Evolutionary conservation across 305 asterid genomes (phyloP).

Genomic region (Rubia peregrina): DNA sequence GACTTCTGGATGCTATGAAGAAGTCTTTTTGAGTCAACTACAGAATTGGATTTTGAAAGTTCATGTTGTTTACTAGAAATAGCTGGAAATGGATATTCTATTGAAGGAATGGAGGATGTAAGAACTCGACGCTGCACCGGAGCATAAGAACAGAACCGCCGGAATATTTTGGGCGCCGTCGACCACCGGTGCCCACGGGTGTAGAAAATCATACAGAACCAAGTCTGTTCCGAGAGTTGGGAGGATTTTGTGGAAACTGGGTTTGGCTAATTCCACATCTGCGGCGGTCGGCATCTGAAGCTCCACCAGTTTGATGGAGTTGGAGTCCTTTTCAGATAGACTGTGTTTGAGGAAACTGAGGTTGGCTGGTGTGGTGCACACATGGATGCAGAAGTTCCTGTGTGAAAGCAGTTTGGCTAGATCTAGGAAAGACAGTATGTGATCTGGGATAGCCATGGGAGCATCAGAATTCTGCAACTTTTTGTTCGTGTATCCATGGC

Average conservation of each 20-base stretch:
- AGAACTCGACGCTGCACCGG: conserved; percentile 37
- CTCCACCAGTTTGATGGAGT: conserved; percentile 42
- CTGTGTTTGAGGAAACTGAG: conserved; percentile 26
- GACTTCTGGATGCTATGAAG: conserved; percentile 21
- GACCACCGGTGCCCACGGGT: conserved; percentile 49
- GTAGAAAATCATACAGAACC: conserved; percentile 50
- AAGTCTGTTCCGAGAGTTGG: conserved; percentile 47
- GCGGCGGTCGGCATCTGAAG: conserved; percentile 45
- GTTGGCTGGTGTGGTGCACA: conserved; percentile 46
- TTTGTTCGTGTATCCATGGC: conserved; percentile 17
- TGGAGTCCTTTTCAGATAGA: conserved; percentile 31
- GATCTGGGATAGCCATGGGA: conserved; percentile 78
- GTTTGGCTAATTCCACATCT: conserved; percentile 31
- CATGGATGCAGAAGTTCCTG: conserved; percentile 36
- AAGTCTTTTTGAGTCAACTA: conserved; percentile 12
- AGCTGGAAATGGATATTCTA: conserved; percentile 45
- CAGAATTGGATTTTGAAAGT: not conserved
- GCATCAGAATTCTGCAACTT: conserved; percentile 32
- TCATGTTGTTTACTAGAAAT: conserved; percentile 21
- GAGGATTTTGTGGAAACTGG: conserved; percentile 37
- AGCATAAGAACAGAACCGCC: conserved; percentile 36
- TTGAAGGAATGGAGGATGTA: conserved; percentile 14
- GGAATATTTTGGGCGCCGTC: conserved; percentile 33
- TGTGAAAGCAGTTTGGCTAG: conserved; percentile 51
- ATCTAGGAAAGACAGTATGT: conserved; percentile 47